These are phyloP conservation scores for Syzygium jambos DNA, from an alignment of 345 rosid species.

Conservation along the genomic window DNA sequence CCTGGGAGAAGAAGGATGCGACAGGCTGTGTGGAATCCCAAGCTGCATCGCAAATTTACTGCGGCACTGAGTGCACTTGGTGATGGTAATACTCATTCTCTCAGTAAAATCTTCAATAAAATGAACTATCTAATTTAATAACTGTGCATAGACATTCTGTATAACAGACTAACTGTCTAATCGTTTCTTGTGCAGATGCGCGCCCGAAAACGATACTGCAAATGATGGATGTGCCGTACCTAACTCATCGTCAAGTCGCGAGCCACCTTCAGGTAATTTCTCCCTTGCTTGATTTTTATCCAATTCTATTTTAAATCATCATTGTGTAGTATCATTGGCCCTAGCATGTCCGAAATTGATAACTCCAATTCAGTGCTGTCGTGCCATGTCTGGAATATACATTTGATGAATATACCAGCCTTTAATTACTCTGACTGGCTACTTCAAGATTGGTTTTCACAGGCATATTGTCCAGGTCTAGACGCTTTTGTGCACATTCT, in stretches of 20 bases:
- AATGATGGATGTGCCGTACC: slow-evolving; percentile 33
- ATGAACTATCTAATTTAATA: not conserved
- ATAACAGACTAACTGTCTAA: not conserved
- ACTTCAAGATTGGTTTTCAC: not conserved
- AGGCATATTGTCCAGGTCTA: not conserved
- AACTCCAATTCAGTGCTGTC: not conserved
- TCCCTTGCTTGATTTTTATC: not conserved
- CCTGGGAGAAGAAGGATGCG: not conserved
- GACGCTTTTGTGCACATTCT: not conserved
- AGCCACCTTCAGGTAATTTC: slow-evolving; percentile 56
- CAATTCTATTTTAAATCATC: not conserved
- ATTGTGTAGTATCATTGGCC: not conserved
- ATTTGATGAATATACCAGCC: not conserved
- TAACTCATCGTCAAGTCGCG: slow-evolving; percentile 36
- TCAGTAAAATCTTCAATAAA: not conserved
- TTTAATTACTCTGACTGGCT: not conserved
- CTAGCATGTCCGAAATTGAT: not conserved
- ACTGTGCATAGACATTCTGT: not conserved
- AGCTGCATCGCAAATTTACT: slow-evolving; percentile 34
- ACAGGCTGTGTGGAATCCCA: slow-evolving; percentile 19
- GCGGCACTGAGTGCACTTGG: slow-evolving; percentile 29
- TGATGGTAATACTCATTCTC: not conserved
- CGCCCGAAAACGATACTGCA: slow-evolving; percentile 27
- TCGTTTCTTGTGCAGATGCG: slow-evolving; percentile 16
- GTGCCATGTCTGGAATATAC: not conserved